Evolutionary conservation across 768 basidiomycete species (phyloP), one percentile per base, ranked within the genome.

Genomic region (Russula olivacea): DNA sequence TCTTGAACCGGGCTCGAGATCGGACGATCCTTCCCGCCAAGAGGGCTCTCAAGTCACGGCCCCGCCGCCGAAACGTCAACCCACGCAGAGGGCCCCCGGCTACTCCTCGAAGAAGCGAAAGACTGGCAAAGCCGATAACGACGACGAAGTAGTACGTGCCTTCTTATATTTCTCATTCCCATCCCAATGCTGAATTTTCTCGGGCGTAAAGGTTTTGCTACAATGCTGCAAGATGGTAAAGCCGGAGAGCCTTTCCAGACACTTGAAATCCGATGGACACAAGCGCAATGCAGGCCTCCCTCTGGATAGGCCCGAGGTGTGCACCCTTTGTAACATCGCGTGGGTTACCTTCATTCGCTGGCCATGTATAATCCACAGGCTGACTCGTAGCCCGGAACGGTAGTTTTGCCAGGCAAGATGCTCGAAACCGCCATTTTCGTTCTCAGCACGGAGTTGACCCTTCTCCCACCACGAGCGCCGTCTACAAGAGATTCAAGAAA

Each of bases 371-470:
- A 14, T n/a, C 14, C 41, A 32, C 40, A 28, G 12, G 30, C 36
- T 17, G 3, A 15, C 25, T 19, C n/a, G 21, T 15, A 4, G 25
- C 40, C 1, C 9, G 61, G 51, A 19, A 54, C 11, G 52, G 38
- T 40, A 63, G 62, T 6, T 63, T 63, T 23, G 62, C 62, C 15
- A 63, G 62, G 62, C 62, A 63, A 55, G 62, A 63, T 8, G 62
- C 62, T 17, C 62, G 62, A 59, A 63, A 63, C 45, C 57, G 62
- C 32, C 62, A 63, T 34, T 63, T 63, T 41, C 57, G 62, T 40
- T 63, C 62, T 53, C 62, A 63, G 3, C 62, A 63, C 30, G 30
- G 30, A 8, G 43, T 38, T 15, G 49, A 54, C 32, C 19, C 14
- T 7, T 45, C 57, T 23, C 58, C 28, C 52, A 52, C 34, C 50